Base-by-base conservation (phyloP, 139 green algal genomes). In the Trebouxia sp. region DNA sequence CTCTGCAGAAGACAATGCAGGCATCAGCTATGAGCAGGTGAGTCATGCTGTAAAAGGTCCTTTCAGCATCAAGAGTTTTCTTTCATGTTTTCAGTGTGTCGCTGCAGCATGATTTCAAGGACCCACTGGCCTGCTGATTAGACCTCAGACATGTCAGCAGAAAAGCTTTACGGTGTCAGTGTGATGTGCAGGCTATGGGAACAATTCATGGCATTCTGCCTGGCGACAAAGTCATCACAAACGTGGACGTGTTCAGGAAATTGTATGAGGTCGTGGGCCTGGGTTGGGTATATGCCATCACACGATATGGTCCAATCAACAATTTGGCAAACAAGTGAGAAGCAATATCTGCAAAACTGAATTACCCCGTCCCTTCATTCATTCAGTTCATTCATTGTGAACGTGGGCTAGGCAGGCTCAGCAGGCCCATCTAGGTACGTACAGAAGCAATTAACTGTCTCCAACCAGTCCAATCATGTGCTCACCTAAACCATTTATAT, bases 251-350 rank as follows among this genome's bases (percentile, higher is more conserved):
- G 3, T 84, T 83, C 65, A 67, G 77, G 41, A 81, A 58, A 38
- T 79, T 96, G 62, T 99, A 99, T 82, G 93, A 98, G 67, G 89
- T 85, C 4, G 95, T 98, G 5, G 95, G 95, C 0, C 86, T 98
- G 4, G 96, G 96, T 30, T 99, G 91, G 90, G 91, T 99, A 58
- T 98, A 98, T 76, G 91, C 92, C 17, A 88, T 96, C 45, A 98
- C 93, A 14, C 89, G 90, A 65, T 81, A 89, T 28, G 48, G 83
- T 35, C 28, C 76, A 3, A 78, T 96, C 22, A 85, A 81, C 32
- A 75, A 42, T 1, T 72, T 81, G 15, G 92, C 88, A n/a, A 88
- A 96, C 70, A 77, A 70, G 55, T 83, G 48, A 37, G 65, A 22
- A 24, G 24, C 24, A 41, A 51, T 38, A 22, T 53, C 6, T 42